A percentile compares a stretch with the other conserved stretches of the same genome.
phyloP scores from a whole-genome alignment of 2,329 filamentous ascomycete species.

The Claviceps quebecensis region DNA sequence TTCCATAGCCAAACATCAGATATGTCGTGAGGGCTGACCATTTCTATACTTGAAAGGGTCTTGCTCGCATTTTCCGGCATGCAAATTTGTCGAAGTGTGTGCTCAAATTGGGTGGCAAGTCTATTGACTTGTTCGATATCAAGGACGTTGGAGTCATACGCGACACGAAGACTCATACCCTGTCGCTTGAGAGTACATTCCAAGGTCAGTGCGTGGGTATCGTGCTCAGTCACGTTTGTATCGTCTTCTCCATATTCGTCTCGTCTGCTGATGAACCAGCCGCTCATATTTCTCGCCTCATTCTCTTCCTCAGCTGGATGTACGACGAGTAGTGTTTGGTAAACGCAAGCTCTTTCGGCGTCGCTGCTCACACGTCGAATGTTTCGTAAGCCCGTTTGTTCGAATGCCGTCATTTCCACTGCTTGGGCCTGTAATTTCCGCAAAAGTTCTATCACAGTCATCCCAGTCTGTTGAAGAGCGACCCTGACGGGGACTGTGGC shows the following conservation, averaged over 20 bases:
- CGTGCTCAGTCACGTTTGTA: slow-evolving; percentile 3
- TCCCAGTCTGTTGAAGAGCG: slow-evolving; percentile 14
- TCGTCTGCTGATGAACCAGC: neutral
- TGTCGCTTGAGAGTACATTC: neutral
- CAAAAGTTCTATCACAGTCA: slow-evolving; percentile 25
- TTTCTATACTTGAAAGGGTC: neutral
- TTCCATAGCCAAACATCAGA: slow-evolving; percentile 7
- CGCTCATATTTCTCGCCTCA: neutral
- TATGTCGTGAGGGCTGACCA: slow-evolving; percentile 2
- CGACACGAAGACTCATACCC: neutral
- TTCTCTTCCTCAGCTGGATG: slow-evolving; percentile 6
- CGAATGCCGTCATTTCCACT: slow-evolving; percentile 6
- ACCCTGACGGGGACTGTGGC: slow-evolving; percentile 15
- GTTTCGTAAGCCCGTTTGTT: slow-evolving; percentile 9
- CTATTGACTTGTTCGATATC: neutral
- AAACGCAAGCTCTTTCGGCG: slow-evolving; percentile 4
- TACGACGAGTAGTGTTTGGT: slow-evolving; percentile 9
- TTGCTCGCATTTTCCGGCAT: neutral
- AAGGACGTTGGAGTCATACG: neutral
- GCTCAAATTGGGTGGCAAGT: neutral
- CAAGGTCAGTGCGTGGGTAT: slow-evolving; percentile 1
- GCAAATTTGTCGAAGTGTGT: slow-evolving; percentile 2
- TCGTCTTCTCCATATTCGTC: slow-evolving; percentile 1
- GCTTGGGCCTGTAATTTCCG: slow-evolving; percentile 13
- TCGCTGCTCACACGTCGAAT: slow-evolving; percentile 6